These are phyloP conservation scores for Aspergillus pseudonomiae DNA, from an alignment of 2,329 filamentous ascomycete genomes.

Conservation along the genomic window DNA sequence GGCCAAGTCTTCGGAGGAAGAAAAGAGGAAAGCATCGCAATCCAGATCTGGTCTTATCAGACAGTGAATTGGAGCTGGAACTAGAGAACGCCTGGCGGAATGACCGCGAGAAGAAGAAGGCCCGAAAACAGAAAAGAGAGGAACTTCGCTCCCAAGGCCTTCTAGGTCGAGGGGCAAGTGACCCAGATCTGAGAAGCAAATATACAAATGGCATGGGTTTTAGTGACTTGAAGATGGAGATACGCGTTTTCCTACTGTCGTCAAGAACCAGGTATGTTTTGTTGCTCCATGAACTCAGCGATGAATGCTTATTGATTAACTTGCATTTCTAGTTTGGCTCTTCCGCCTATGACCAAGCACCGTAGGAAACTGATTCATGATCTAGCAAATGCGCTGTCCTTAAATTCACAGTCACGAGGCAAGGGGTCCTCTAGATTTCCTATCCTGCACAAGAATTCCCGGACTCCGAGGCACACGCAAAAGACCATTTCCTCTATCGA, in stretches of 20 bases:
- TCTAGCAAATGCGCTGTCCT: slow-evolving; percentile 70
- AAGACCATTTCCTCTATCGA: slow-evolving; percentile 54
- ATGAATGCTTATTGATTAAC: neutral
- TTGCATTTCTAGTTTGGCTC: slow-evolving; percentile 57
- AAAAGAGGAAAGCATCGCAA: slow-evolving; percentile 64
- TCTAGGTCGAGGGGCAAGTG: slow-evolving; percentile 59
- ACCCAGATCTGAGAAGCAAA: slow-evolving; percentile 67
- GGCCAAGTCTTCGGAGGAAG: slow-evolving; percentile 67
- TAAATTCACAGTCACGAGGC: slow-evolving; percentile 84
- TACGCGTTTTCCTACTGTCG: slow-evolving; percentile 70
- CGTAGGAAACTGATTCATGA: slow-evolving; percentile 80
- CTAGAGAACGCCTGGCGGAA: slow-evolving; percentile 65
- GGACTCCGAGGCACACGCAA: slow-evolving; percentile 65
- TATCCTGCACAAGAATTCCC: slow-evolving; percentile 72
- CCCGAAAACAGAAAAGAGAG: slow-evolving; percentile 71
- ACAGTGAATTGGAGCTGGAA: slow-evolving; percentile 67
- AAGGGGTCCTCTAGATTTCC: slow-evolving; percentile 73
- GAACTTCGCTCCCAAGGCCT: slow-evolving; percentile 67
- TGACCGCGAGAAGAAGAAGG: slow-evolving; percentile 71
- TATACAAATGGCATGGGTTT: slow-evolving; percentile 74
- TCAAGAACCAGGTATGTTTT: slow-evolving; percentile 63
- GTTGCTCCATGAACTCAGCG: neutral
- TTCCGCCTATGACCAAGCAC: slow-evolving; percentile 82
- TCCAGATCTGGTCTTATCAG: slow-evolving; percentile 60
- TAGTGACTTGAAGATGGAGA: slow-evolving; percentile 70